Evolutionary conservation across 2,329 filamentous ascomycete genomes (phyloP).

Genomic region (Pyricularia pennisetigena): DNA sequence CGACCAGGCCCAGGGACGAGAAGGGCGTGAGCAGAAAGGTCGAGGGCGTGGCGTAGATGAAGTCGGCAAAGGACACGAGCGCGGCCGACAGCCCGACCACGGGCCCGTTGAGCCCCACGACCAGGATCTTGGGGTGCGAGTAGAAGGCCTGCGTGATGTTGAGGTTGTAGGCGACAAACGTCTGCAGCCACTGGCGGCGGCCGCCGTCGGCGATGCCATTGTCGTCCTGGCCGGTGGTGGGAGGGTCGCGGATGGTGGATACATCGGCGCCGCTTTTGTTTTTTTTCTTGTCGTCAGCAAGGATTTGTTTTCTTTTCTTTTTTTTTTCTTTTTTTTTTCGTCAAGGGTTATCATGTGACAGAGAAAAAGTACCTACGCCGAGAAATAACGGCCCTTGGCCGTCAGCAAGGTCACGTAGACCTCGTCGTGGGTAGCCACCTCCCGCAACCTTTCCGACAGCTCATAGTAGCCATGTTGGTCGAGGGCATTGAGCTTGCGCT

Average conservation of each 20-base stretch:
- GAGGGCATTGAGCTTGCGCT: constrained; percentile 81
- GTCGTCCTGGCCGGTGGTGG: constrained; percentile 17
- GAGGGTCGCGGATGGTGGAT: constrained; percentile 35
- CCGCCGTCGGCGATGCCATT: constrained; percentile 18
- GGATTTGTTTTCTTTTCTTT: constrained; percentile 5
- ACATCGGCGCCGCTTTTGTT: constrained; percentile 69
- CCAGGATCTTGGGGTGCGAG: constrained; percentile 85
- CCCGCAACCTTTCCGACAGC: constrained; percentile 61
- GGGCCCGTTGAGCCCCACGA: constrained; percentile 86
- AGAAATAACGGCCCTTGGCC: constrained; percentile 77
- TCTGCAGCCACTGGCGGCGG: constrained; percentile 49
- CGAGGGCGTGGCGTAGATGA: constrained; percentile 77
- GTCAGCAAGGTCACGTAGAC: constrained; percentile 79
- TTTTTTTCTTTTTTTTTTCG: neutral
- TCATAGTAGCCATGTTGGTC: constrained; percentile 64
- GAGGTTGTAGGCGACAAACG: constrained; percentile 78
- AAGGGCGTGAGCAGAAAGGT: constrained; percentile 88
- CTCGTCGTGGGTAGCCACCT: constrained; percentile 70
- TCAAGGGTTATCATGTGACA: constrained; percentile 1
- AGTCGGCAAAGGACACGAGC: constrained; percentile 75
- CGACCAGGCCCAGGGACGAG: constrained; percentile 77
- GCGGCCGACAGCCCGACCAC: constrained; percentile 83
- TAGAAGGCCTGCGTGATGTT: constrained; percentile 87
- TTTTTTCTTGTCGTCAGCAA: neutral
- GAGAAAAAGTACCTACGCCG: constrained; percentile 53